A percentile compares a stretch with the other conserved stretches of the same genome.
Evolutionary conservation across 495 filamentous ascomycete genomes (phyloP).

Genomic region (Lepraria neglecta): DNA sequence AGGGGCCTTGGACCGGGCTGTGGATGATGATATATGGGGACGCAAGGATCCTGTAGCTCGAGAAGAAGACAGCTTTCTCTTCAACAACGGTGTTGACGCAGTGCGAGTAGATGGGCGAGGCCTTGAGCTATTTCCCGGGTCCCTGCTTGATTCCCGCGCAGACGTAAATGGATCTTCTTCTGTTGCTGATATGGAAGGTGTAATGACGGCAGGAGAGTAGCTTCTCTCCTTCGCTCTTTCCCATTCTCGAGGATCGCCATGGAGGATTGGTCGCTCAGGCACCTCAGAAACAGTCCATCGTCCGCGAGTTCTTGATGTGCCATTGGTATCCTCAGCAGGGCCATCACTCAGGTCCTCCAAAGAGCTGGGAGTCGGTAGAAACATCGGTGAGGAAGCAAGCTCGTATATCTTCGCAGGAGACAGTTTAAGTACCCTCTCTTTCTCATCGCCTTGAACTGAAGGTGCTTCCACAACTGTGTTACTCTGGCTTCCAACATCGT

Average conservation of each 20-base stretch:
- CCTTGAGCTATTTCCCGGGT: constrained; percentile 16
- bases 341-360: constrained; percentile 26
- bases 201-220: not conserved
- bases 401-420: constrained; percentile 50
- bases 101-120: constrained; percentile 31
- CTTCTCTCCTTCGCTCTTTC: constrained; percentile 10
- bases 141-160: not conserved
- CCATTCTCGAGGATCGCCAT: not conserved
- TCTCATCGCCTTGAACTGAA: constrained; percentile 21
- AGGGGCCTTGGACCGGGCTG: constrained; percentile 19
- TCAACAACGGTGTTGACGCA: constrained; percentile 35
- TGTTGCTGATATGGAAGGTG: constrained; percentile 6
- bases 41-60: constrained; percentile 16
- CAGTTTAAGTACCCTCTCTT: constrained; percentile 45
- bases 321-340: constrained; percentile 23
- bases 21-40: constrained; percentile 16
- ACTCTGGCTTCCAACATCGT: not conserved
- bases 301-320: constrained; percentile 7
- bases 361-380: constrained; percentile 39
- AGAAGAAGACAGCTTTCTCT: constrained; percentile 33
- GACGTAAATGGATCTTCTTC: constrained; percentile 1
- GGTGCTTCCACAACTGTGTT: not conserved
- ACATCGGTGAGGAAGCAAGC: constrained; percentile 50
- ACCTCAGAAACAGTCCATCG: constrained; percentile 15
- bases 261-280: not conserved